These are phyloP conservation scores for Salisapilia sapeloensis DNA, from an alignment of 352 stramenopile genomes.

Conservation along the genomic window DNA sequence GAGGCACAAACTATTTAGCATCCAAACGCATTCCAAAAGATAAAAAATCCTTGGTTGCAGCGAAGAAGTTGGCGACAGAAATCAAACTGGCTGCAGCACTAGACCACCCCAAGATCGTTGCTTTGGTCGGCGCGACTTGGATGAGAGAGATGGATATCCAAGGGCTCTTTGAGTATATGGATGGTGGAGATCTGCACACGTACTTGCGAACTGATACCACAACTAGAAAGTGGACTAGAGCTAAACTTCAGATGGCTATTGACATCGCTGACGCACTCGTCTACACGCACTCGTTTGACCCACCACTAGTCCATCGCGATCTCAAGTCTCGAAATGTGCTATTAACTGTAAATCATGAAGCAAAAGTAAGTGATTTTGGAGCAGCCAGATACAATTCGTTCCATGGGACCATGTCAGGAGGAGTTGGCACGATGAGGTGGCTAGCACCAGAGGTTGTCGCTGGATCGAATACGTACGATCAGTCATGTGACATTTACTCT, in stretches of 20 bases:
- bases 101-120: conserved; percentile 27
- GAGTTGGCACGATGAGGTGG: conserved; percentile 7
- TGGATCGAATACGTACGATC: conserved; percentile 1
- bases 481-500: conserved; percentile 2
- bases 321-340: conserved; percentile 8
- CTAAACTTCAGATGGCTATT: no score
- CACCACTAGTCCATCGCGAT: conserved; percentile 1
- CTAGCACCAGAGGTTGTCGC: conserved; percentile 6
- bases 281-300: no score
- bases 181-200: no score
- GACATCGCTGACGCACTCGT: no score
- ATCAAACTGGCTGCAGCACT: conserved; percentile 27
- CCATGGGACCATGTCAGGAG: conserved; percentile 5
- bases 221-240: no score
- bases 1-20: conserved; percentile 12
- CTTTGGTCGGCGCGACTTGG: conserved; percentile 31
- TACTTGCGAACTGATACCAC: no score
- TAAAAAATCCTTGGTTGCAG: no score
- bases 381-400: neutral
- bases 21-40: conserved; percentile 28
- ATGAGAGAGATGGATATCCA: no score
- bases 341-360: neutral
- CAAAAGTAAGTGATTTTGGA: conserved; percentile 10
- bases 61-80: conserved; percentile 22
- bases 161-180: conserved; percentile 25